Evolutionary conservation across 345 rosid genomes (phyloP), one percentile per base, ranked within the genome.

Genomic region (Hibiscus tridactylites): DNA sequence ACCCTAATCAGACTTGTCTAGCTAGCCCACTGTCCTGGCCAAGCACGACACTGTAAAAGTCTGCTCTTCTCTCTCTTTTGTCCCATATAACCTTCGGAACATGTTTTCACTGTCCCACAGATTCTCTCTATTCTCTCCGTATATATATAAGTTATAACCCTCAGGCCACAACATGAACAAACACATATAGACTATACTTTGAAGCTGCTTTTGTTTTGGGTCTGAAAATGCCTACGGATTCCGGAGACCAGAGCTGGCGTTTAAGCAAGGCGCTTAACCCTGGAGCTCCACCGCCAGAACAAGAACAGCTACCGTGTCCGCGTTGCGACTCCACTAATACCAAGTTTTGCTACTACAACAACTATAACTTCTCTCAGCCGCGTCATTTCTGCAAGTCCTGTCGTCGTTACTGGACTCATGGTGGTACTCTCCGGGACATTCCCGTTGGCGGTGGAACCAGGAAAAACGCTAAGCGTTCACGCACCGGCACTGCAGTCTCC

Each of bases 331-430:
- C 98, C 35, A 87, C 86, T 76, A 91, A 87, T 83, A 93, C 98
- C 39, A 93, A 93, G 80, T 93, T 93, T 86, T 93, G 98, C 68
- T 93, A 93, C 83, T 93, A 90, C 84, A 93, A 93, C 86, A 93
- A 93, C 92, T 93, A 93, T 80, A 93, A 93, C 74, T 89, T 86
- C 74, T 93, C 97, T 13, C 98, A 93, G 91, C 98, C 98, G 16
- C 98, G 98, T 31, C 98, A 93, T 78, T 93, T 93, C 85, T 93
- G 98, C 76, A 93, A 93, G 79, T 73, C 93, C 64, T 93, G 98
- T 81, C 97, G 98, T 28, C 90, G 98, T 11, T 93, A 93, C 85
- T 93, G 98, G 98, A 93, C 98, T 49, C 97, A 88, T 9, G 98
- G 98, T 33, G 98, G 98, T 70, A 89, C 97, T 37, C 96, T 93